These are phyloP conservation scores for Aquilaria yunnanensis DNA, from an alignment of 345 rosid species.

Conservation along the genomic window DNA sequence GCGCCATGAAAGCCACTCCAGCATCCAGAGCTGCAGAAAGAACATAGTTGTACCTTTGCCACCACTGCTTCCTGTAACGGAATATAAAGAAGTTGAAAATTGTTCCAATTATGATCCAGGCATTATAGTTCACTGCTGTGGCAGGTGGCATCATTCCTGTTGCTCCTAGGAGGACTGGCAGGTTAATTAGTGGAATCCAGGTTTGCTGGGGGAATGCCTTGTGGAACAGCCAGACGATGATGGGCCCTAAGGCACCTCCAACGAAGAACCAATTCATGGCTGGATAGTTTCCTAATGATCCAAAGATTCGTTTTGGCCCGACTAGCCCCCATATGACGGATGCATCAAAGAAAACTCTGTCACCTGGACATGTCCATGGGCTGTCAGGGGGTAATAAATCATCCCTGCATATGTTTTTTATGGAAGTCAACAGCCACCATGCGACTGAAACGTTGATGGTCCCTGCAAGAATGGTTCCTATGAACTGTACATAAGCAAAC, in stretches of 20 bases:
- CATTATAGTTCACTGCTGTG: constrained; percentile 64
- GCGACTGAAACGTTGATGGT: constrained; percentile 74
- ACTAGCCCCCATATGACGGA: constrained; percentile 90
- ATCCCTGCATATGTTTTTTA: constrained; percentile 71
- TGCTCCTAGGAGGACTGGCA: constrained; percentile 83
- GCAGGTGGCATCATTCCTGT: constrained; percentile 81
- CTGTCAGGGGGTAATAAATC: constrained; percentile 61
- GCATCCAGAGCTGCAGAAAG: constrained; percentile 87
- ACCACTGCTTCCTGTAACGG: constrained; percentile 69
- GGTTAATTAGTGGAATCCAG: constrained; percentile 86
- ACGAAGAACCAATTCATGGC: constrained; percentile 89
- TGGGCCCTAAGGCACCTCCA: constrained; percentile 76
- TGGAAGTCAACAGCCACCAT: constrained; percentile 75
- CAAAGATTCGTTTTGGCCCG: constrained; percentile 76
- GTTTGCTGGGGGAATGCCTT: constrained; percentile 65
- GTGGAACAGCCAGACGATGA: constrained; percentile 62
- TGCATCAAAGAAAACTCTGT: constrained; percentile 87
- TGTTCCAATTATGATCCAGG: constrained; percentile 77
- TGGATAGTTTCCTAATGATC: constrained; percentile 59
- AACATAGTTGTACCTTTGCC: constrained; percentile 85
- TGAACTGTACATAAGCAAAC: constrained; percentile 32
- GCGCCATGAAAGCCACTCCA: constrained; percentile 87
- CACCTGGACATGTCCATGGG: constrained; percentile 90
- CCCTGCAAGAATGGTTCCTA: constrained; percentile 83
- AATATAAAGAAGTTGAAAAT: constrained; percentile 76